Base-by-base conservation (phyloP, 352 stramenopile species). In the Sclerospora graminicola region DNA sequence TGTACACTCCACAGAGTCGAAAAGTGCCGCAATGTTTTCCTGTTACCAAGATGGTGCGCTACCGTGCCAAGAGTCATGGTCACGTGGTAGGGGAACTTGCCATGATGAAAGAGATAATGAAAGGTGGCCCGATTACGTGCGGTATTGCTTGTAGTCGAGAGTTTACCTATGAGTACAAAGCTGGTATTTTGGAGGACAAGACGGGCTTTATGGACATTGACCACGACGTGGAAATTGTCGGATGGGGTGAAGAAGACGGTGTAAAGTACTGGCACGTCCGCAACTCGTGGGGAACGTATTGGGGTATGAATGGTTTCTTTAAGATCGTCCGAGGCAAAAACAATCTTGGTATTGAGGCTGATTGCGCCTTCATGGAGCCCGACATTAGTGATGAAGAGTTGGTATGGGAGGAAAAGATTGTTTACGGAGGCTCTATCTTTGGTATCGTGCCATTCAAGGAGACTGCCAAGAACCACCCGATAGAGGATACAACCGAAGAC, bases 281-380 rank as follows among this genome's bases (percentile, higher is more conserved):
- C 45, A 97, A 99, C 82, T 86, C 85, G 53, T 79, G 96, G 90
- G 94, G 94, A 28, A 89, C 67, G 9, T 89, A 87, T 54, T 98
- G 92, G 93, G 94, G 94, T 21, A 95, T 97, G 79, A 95, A 97
- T 45, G 95, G 94, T 26, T 98, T 94, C 56, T 97, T 98, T 66
- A 87, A 95, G 54, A 89, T 99, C 50, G 68, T 93, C 21, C 76
- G 83, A 10, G 91, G 91, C 20, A 84, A 74, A 16, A 96, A 97
- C 84, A 94, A 96, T 50, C 60, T 97, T 6, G 82, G 75, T 4
- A 94, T 97, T 21, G 89, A 97, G 39, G 72, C 64, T 30, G 69
- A 96, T 56, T 97, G 88, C 56, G 69, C 69, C 19, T 96, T 79
- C 56, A 71, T 92, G 48, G 70, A 94, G 28, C 89, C 89, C 2